A percentile compares a stretch with the other conserved stretches of the same genome.
Conservation (phyloP, 768 basidiomycete species). For the Cubamyces lactineus region DNA sequence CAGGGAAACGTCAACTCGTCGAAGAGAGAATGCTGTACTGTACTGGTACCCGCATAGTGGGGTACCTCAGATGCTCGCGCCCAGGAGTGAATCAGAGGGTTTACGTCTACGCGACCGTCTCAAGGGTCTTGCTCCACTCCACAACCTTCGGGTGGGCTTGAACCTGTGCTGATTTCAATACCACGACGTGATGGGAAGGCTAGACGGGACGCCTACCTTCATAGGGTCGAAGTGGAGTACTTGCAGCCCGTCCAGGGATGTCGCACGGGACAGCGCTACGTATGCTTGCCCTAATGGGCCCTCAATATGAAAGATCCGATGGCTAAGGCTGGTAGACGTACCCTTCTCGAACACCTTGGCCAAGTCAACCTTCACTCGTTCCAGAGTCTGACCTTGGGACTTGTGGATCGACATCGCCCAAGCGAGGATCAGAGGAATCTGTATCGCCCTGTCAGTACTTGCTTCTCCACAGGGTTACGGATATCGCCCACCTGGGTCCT, state of each 20-base stretch:
- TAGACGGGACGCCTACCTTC: constrained; percentile 53
- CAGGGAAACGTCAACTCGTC: too few relatives aligned
- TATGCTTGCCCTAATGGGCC: constrained; percentile 75
- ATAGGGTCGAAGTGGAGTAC: constrained; percentile 75
- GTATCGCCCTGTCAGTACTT: neutral
- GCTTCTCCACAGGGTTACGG: neutral
- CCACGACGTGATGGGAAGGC: neutral
- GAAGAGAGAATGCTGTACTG: too few relatives aligned
- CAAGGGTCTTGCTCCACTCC: constrained; percentile 71
- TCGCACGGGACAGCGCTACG: constrained; percentile 88
- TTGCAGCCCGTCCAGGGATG: constrained; percentile 82
- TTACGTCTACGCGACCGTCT: constrained; percentile 41
- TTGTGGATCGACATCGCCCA: constrained; percentile 99
- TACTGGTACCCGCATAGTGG: too few relatives aligned
- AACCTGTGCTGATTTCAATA: constrained; percentile 46
- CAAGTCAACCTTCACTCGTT: constrained; percentile 93
- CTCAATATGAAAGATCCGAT: neutral
- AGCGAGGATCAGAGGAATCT: constrained; percentile 87
- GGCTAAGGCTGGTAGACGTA: constrained; percentile 32
- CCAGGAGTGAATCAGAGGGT: too few relatives aligned
- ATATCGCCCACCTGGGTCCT: constrained; percentile 67
- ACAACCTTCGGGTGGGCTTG: constrained; percentile 73
- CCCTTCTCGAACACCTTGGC: constrained; percentile 93
- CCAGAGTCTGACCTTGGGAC: constrained; percentile 95
- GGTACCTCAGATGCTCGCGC: too few relatives aligned